phyloP scores from a whole-genome alignment of 108 stramenopile genomes.

The Epithemia pelagica region DNA sequence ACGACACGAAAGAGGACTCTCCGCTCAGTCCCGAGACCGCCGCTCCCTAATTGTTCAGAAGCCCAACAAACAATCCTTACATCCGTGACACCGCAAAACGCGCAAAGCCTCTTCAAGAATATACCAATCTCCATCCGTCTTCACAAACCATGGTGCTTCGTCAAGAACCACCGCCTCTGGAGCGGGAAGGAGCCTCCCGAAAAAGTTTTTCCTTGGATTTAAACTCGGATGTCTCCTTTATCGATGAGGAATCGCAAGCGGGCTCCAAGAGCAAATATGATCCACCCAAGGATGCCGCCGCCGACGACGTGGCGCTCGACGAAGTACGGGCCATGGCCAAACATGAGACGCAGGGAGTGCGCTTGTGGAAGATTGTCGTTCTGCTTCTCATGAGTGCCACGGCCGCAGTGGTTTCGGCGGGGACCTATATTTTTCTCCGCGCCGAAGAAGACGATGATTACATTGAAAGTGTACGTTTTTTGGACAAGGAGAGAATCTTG shows the following conservation, averaged over 20 bases:
- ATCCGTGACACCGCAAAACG: too few relatives aligned
- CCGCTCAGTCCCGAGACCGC: too few relatives aligned
- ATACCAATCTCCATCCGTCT: too few relatives aligned
- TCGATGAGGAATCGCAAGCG: not conserved
- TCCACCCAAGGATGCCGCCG: not conserved
- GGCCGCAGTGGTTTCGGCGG: not conserved
- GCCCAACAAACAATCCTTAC: too few relatives aligned
- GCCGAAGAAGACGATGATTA: constrained; percentile 5
- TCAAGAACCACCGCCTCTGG: too few relatives aligned
- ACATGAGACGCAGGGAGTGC: not conserved
- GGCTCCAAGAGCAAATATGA: not conserved
- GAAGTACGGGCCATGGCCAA: constrained; percentile 5
- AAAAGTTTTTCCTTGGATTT: not conserved
- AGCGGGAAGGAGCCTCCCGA: too few relatives aligned
- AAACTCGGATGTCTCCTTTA: not conserved
- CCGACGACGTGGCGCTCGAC: not conserved
- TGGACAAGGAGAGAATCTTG: too few relatives aligned
- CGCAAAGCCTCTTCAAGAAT: too few relatives aligned
- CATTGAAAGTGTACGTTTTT: not conserved
- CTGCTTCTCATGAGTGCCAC: not conserved
- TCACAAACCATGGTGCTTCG: too few relatives aligned
- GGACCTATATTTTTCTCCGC: not conserved
- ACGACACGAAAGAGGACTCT: too few relatives aligned
- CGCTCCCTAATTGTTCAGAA: too few relatives aligned
- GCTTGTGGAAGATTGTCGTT: constrained; percentile 1